phyloP scores from a whole-genome alignment of 345 rosid species.

The Arabidopsis suecica region DNA sequence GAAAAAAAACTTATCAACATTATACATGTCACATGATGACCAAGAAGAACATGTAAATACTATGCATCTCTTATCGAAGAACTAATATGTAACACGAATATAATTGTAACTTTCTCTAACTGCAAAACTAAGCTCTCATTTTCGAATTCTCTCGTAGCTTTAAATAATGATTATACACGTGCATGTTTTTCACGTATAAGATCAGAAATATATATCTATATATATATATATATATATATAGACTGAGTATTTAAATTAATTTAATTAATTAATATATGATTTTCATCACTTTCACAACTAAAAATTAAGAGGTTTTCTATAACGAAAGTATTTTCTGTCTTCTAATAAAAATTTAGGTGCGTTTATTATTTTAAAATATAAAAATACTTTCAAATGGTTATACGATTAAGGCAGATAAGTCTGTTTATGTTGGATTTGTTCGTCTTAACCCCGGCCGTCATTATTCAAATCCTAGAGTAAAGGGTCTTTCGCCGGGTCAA shows the following conservation, averaged over 20 bases:
- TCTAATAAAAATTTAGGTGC: background rate
- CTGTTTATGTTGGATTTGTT: too few species aligned
- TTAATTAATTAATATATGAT: background rate
- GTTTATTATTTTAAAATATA: background rate
- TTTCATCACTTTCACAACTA: background rate
- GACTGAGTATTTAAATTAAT: background rate
- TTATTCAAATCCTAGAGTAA: too few species aligned
- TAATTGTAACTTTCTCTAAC: background rate
- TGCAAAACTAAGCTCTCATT: background rate
- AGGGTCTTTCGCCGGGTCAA: slow-evolving; percentile 33
- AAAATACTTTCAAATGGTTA: too few species aligned
- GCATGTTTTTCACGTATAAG: background rate
- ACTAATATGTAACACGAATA: too few species aligned
- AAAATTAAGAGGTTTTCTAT: background rate
- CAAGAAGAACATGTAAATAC: too few species aligned
- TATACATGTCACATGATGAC: background rate
- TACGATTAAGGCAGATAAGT: too few species aligned
- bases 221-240: too few species aligned
- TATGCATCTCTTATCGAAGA: too few species aligned
- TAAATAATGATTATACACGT: background rate
- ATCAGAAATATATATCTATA: background rate
- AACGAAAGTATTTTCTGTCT: background rate
- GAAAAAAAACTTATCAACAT: background rate
- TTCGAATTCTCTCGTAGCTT: background rate
- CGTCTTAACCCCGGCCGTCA: too few species aligned